Percentiles rank a stretch among this genome's conserved stretches.
Evolutionary conservation across 352 stramenopile species (phyloP).

Genomic region (Phytophthora ohioensis): DNA sequence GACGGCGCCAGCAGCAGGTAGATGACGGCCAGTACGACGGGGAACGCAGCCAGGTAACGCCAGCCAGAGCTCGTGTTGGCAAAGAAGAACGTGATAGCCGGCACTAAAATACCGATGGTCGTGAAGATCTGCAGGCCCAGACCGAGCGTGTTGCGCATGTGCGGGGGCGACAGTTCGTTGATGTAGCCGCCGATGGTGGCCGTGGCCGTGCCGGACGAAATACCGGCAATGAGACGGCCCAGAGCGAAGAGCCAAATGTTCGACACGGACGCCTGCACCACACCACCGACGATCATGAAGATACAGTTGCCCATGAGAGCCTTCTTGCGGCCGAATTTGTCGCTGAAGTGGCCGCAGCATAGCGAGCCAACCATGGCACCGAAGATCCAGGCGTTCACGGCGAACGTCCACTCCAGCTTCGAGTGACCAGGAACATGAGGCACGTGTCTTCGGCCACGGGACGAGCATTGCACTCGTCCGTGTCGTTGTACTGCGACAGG

Average conservation of each 20-base stretch:
- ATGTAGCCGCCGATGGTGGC: constrained; percentile 48
- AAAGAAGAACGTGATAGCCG: constrained; percentile 32
- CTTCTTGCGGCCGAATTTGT: constrained; percentile 33
- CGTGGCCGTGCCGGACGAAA: constrained; percentile 49
- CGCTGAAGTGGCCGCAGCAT: constrained; percentile 28
- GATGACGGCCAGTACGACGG: constrained; percentile 21
- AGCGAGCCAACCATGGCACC: constrained; percentile 27
- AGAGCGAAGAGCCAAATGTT: constrained; percentile 44
- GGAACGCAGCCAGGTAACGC: constrained; percentile 36
- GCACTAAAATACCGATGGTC: constrained; percentile 28
- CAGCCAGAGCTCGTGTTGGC: constrained; percentile 33
- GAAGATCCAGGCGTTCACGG: constrained; percentile 36
- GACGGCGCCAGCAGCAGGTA: constrained; percentile 31
- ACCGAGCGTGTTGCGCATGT: constrained; percentile 29
- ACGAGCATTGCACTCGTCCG: constrained; percentile 33
- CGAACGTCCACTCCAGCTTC: constrained; percentile 34
- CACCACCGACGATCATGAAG: constrained; percentile 51
- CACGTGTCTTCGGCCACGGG: constrained; percentile 34
- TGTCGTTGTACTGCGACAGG: constrained; percentile 35
- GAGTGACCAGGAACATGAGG: constrained; percentile 35
- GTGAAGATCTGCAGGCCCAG: constrained; percentile 27
- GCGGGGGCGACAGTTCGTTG: constrained; percentile 30
- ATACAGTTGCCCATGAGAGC: constrained; percentile 39
- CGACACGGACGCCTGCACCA: constrained; percentile 22
- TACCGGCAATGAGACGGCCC: constrained; percentile 37